Percentiles rank a stretch among this genome's conserved stretches.
phyloP scores from a whole-genome alignment of 1,284 basidiomycete species.

The Papiliotrema nemorosa region DNA sequence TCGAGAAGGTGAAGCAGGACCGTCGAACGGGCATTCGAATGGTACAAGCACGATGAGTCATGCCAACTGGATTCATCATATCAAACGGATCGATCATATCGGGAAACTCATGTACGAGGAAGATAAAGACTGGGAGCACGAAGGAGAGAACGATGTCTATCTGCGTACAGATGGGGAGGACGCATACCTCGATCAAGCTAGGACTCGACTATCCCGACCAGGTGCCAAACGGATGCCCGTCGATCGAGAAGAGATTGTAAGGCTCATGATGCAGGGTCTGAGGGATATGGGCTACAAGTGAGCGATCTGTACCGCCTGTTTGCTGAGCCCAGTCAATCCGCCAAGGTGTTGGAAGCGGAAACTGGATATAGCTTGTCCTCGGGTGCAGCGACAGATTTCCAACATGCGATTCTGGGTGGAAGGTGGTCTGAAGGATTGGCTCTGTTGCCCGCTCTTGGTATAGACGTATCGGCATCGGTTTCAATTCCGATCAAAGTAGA shows the following conservation, averaged over 20 bases:
- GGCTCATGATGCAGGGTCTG: conserved; percentile 84
- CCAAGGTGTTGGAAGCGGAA: conserved; percentile 81
- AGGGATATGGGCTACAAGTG: conserved; percentile 89
- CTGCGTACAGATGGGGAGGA: conserved; percentile 7
- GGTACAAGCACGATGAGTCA: no score
- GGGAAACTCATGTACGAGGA: conserved; percentile 42
- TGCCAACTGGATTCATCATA: not conserved
- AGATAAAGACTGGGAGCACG: conserved; percentile 33
- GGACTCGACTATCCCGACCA: no score
- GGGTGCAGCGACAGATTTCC: conserved; percentile 72
- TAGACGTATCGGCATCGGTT: conserved; percentile 42
- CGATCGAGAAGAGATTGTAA: conserved; percentile 85
- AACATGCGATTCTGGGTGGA: conserved; percentile 75
- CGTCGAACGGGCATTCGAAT: conserved; percentile 1
- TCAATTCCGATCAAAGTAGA: conserved; percentile 4
- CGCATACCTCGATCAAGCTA: conserved; percentile 12
- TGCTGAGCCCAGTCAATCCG: conserved; percentile 65
- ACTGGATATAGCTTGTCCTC: conserved; percentile 87
- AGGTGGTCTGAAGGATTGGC: conserved; percentile 78
- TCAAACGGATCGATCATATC: not conserved
- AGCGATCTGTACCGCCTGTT: conserved; percentile 47
- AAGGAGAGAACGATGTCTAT: conserved; percentile 2
- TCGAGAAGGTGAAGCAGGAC: not conserved
- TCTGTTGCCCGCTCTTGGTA: conserved; percentile 65
- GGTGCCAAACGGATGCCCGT: conserved; percentile 50